Evolutionary conservation across 768 basidiomycete species (phyloP).

Genomic region (Kwoniella mangroviensis): DNA sequence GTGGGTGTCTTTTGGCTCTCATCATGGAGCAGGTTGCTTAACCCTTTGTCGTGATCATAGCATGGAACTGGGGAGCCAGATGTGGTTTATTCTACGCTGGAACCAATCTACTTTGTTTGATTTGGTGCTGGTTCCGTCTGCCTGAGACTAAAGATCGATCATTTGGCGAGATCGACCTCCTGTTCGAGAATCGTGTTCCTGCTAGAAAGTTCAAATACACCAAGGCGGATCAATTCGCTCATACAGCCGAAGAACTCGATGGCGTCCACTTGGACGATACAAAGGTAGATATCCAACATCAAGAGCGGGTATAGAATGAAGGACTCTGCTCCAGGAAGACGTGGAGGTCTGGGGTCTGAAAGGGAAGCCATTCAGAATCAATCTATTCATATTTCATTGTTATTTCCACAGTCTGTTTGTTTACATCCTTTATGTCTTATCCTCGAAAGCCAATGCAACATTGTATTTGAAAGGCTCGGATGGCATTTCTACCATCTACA

Average conservation of each 20-base stretch:
- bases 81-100: slow-evolving; percentile 38
- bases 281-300: background rate
- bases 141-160: slow-evolving; percentile 39
- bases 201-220: slow-evolving; percentile 50
- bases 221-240: slow-evolving; percentile 26
- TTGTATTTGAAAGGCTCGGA: no score
- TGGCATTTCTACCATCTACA: background rate
- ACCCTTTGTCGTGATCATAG: background rate
- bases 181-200: slow-evolving; percentile 49
- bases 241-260: background rate
- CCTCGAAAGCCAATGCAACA: no score
- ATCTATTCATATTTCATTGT: no score
- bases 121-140: slow-evolving; percentile 39
- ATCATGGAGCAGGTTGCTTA: no score
- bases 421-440: no score
- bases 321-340: background rate
- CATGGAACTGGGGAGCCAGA: slow-evolving; percentile 38
- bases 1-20: slow-evolving; percentile 1
- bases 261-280: background rate
- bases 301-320: background rate
- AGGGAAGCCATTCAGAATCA: no score
- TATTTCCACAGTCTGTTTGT: no score
- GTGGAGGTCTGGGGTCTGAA: no score
- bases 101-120: slow-evolving; percentile 28
- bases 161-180: slow-evolving; percentile 43